phyloP scores from a whole-genome alignment of 2,329 filamentous ascomycete species.

The Taxawa tesnikishii region DNA sequence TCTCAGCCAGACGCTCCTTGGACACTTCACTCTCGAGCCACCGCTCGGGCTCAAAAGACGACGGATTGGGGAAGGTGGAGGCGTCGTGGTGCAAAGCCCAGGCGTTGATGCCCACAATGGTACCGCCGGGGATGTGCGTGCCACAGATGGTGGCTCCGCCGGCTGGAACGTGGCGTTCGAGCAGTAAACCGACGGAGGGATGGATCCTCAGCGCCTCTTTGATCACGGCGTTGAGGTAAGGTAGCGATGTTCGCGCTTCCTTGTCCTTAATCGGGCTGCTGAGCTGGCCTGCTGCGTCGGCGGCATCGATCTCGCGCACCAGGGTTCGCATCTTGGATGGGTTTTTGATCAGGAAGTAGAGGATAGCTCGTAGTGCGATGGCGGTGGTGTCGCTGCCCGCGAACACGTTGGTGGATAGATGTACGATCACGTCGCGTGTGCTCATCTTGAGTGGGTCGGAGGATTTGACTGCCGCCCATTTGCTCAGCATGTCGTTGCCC shows the following conservation, averaged over 20 bases:
- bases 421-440: conserved; percentile 17
- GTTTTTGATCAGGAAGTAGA: conserved; percentile 25
- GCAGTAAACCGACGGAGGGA: conserved; percentile 22
- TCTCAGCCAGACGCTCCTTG: conserved; percentile 9
- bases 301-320: conserved; percentile 24
- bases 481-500: conserved; percentile 17
- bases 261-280: conserved; percentile 12
- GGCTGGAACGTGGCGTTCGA: conserved; percentile 23
- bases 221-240: conserved; percentile 40
- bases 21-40: conserved; percentile 26
- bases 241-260: conserved; percentile 12
- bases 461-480: conserved; percentile 17
- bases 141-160: conserved; percentile 18
- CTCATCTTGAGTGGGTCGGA: conserved; percentile 17
- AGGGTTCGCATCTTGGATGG: conserved; percentile 21
- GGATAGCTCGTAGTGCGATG: conserved; percentile 25
- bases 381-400: conserved; percentile 29
- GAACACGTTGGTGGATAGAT: conserved; percentile 15
- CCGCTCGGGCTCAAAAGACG: conserved; percentile 30
- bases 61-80: conserved; percentile 23
- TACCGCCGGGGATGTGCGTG: conserved; percentile 23
- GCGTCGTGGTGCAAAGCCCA: conserved; percentile 30
- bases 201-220: conserved; percentile 40
- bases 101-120: conserved; percentile 30
- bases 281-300: conserved; percentile 12